phyloP scores from a whole-genome alignment of 805 yeast genomes.

The Cephaloascus albidus region DNA sequence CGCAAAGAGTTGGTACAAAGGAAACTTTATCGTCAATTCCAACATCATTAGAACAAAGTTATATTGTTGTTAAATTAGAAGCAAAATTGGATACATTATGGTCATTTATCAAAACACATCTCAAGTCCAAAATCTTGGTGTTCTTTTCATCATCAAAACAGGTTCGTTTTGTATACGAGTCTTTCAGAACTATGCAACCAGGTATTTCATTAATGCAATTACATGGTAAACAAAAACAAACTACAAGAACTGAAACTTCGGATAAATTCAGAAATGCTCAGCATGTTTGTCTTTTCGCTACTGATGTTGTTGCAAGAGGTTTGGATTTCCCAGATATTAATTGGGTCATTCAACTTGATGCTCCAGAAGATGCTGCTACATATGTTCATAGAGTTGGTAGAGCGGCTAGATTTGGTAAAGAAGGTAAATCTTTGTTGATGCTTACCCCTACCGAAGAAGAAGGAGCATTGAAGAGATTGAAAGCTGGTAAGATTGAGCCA shows the following conservation, averaged over 20 bases:
- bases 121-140: conserved; percentile 71
- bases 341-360: conserved; percentile 90
- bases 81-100: conserved; percentile 82
- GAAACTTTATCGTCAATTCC: conserved; percentile 66
- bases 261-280: conserved; percentile 69
- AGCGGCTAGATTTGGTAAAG: conserved; percentile 78
- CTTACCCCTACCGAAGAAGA: conserved; percentile 78
- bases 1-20: conserved; percentile 35
- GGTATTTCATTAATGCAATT: conserved; percentile 82
- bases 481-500: conserved; percentile 56
- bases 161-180: conserved; percentile 82
- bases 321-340: conserved; percentile 88
- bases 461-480: conserved; percentile 58
- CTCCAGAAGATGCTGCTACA: conserved; percentile 85
- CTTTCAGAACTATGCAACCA: conserved; percentile 81
- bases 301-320: conserved; percentile 90
- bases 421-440: conserved; percentile 76
- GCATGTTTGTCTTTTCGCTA: conserved; percentile 76
- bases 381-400: conserved; percentile 90
- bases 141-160: conserved; percentile 85
- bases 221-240: conserved; percentile 86
- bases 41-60: conserved; percentile 74
- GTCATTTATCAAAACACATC: conserved; percentile 79
- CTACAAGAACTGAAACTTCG: conserved; percentile 79
- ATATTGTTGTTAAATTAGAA: conserved; percentile 57